Evolutionary conservation across 2,329 filamentous ascomycete species (phyloP).

Genomic region (Colletotrichum falcatum): DNA sequence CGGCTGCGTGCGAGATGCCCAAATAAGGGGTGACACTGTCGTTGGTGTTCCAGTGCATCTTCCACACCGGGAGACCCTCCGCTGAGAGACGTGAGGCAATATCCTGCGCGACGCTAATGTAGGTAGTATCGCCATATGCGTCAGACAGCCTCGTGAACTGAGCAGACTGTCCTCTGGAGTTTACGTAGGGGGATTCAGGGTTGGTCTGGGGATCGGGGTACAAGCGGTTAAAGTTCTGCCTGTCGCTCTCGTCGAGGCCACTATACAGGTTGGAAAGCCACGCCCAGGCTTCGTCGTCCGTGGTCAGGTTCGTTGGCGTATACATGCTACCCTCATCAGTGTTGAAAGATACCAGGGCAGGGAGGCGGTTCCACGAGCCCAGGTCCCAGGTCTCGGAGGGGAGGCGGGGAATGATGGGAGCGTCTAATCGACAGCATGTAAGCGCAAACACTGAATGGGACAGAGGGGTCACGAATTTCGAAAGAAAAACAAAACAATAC

Average conservation of each 20-base stretch:
- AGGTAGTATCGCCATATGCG: constrained; percentile 22
- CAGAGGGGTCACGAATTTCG: too few relatives aligned
- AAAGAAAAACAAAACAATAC: neutral
- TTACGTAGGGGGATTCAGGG: neutral
- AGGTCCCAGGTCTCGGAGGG: constrained; percentile 22
- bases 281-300: constrained; percentile 18
- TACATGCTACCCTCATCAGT: constrained; percentile 31
- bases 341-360: constrained; percentile 17
- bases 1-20: constrained; percentile 24
- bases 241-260: constrained; percentile 3
- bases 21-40: constrained; percentile 49
- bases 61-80: constrained; percentile 49
- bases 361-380: constrained; percentile 13
- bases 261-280: constrained; percentile 30
- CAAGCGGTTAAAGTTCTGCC: neutral
- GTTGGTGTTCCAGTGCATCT: constrained; percentile 54
- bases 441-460: neutral
- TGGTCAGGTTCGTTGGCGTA: constrained; percentile 26
- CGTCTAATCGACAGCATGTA: neutral
- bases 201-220: constrained; percentile 26
- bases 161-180: constrained; percentile 20
- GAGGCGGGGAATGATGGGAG: constrained; percentile 19
- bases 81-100: constrained; percentile 9
- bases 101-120: constrained; percentile 20
- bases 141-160: constrained; percentile 22